Evolutionary conservation across 306 rosid species (phyloP).

Genomic region (Castanopsis chinensis): DNA sequence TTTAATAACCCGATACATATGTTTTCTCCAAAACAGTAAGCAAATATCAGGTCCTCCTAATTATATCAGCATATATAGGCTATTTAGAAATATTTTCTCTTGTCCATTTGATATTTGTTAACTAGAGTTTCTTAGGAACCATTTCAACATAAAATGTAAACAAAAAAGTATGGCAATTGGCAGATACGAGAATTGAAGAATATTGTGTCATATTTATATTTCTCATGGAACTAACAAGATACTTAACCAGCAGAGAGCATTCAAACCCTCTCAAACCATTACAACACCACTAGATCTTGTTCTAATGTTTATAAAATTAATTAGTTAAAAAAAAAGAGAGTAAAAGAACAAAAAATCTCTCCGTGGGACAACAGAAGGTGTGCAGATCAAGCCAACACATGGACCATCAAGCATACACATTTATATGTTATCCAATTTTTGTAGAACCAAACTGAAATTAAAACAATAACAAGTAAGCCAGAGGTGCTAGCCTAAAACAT

Average conservation of each 20-base stretch:
- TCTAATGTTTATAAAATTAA: background rate
- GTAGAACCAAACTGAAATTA: constrained; percentile 13
- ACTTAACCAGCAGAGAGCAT: background rate
- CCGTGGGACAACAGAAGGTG: background rate
- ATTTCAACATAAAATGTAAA: too few species aligned
- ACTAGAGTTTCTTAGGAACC: too few species aligned
- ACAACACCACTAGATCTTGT: background rate
- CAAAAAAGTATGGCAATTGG: too few species aligned
- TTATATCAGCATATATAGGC: too few species aligned
- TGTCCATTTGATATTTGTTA: too few species aligned
- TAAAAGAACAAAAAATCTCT: background rate
- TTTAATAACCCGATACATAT: too few species aligned
- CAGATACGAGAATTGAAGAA: background rate
- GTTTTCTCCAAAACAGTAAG: too few species aligned
- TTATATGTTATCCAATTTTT: background rate
- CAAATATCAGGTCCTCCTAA: too few species aligned
- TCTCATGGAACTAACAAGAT: background rate
- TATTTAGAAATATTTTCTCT: too few species aligned
- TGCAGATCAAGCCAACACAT: background rate
- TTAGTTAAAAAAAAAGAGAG: background rate
- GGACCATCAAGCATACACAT: background rate
- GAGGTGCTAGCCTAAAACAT: constrained; percentile 10
- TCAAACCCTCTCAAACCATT: background rate
- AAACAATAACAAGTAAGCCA: constrained; percentile 15
- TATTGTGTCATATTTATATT: background rate